Conservation (phyloP, 2,329 filamentous ascomycete species). For the Neophaeococcomyces aloes region DNA sequence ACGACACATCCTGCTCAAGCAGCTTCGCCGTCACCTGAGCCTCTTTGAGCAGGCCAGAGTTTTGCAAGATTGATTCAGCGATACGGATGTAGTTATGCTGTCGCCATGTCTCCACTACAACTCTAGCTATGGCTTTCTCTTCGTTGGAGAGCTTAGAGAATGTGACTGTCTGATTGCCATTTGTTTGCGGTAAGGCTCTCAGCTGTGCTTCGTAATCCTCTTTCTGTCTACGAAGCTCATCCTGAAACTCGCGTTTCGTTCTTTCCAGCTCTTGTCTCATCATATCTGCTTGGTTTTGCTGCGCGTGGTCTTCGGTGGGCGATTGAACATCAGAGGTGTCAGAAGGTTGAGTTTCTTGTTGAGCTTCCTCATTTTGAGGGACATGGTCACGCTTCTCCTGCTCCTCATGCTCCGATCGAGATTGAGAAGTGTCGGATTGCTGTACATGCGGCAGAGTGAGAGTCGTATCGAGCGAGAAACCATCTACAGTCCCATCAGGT, state of each 20-base stretch:
- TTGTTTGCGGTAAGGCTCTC: constrained; percentile 54
- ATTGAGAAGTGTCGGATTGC: not conserved
- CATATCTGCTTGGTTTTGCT: constrained; percentile 59
- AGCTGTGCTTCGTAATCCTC: constrained; percentile 76
- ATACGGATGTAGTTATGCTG: constrained; percentile 81
- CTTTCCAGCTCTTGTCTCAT: constrained; percentile 74
- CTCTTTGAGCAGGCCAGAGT: constrained; percentile 81
- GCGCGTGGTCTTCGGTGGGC: constrained; percentile 70
- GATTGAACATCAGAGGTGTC: constrained; percentile 49
- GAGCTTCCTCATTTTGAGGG: constrained; percentile 64
- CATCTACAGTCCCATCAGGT: constrained; percentile 75
- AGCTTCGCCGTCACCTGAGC: constrained; percentile 97
- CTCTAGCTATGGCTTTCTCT: constrained; percentile 60
- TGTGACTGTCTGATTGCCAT: constrained; percentile 19
- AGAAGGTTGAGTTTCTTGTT: constrained; percentile 63
- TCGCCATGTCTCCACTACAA: constrained; percentile 64
- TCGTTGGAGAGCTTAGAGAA: constrained; percentile 52
- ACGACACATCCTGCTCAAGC: constrained; percentile 82
- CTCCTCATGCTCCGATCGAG: not conserved
- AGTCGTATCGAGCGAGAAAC: constrained; percentile 87
- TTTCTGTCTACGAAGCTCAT: constrained; percentile 71
- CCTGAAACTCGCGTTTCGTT: constrained; percentile 80
- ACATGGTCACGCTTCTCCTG: constrained; percentile 37
- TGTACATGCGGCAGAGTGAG: constrained; percentile 66
- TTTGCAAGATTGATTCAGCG: constrained; percentile 82